Evolutionary conservation across 148 eudicot genomes (phyloP), one percentile per base, ranked within the genome.

Genomic region (Camellia sinensis): DNA sequence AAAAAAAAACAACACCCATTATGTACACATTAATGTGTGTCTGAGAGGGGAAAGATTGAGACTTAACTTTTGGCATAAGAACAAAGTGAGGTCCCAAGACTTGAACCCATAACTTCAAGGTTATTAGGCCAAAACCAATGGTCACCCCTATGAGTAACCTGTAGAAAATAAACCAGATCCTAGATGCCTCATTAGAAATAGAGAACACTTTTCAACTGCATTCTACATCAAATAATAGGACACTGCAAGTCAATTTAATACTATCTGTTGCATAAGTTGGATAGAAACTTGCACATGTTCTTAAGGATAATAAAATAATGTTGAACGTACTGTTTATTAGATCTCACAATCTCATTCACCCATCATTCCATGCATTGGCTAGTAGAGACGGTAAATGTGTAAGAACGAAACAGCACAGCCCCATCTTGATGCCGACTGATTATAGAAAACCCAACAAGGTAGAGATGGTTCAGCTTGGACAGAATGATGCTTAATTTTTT

Each of bases 391-490:
- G 41, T 61, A 65, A 62, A 54, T 10, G 64, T 57, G 7, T 40
- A 64, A 41, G 22, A 7, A 60, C 6, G 54, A 41, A 62, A 37
- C 17, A 10, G 19, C 21, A 59, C 22, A 59, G 45, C 43, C 46
- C 48, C 48, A 75, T 21, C 40, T 19, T n/a, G 15, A 45, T 45
- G 65, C 68, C 6, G 6, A 60, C 43, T 60, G 68, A 75, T 59
- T 59, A 59, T 74, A 59, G 50, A 57, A 61, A 17, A 40, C 11
- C 77, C 65, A 57, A 73, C 29, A 73, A 37, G 76, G 76, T 29
- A 22, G 13, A 52, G 62, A 52, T 59, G 66, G 64, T 57, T 74
- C 77, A 22, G 44, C 29, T 74, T 59, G 77, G 66, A 75, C 41
- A 61, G 65, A 73, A 61, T 19, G 41, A 61, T 75, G 41, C 48